Conservation (phyloP, 2,329 filamentous ascomycete genomes). For the Calonectria crousiana region DNA sequence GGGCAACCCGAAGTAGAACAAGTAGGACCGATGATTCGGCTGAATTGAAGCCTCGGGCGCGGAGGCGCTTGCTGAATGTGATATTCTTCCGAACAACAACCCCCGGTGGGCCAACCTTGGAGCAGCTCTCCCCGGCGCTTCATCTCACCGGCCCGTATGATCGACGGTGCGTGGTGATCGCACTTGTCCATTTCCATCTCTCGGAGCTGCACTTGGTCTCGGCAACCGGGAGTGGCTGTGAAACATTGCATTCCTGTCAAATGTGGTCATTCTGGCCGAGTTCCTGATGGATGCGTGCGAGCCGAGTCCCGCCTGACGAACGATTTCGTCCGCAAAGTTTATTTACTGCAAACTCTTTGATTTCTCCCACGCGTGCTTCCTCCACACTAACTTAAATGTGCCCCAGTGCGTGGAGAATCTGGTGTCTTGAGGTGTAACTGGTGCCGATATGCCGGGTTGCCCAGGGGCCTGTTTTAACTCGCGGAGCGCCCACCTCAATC, state of each 20-base stretch:
- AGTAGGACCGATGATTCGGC: neutral
- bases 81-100: neutral
- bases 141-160: neutral
- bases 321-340: neutral
- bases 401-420: neutral
- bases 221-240: neutral
- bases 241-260: neutral
- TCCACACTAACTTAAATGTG: neutral
- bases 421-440: neutral
- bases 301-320: neutral
- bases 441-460: neutral
- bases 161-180: neutral
- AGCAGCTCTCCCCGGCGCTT: neutral
- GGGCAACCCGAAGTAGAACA: neutral
- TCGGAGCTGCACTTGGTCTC: neutral
- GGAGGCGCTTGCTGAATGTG: neutral
- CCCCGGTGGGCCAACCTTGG: neutral
- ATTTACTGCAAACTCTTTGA: slow-evolving; percentile 1
- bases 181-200: neutral
- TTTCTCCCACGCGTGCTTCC: neutral
- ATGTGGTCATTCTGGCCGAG: neutral
- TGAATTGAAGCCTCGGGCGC: neutral
- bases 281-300: neutral
- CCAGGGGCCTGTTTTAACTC: slow-evolving; percentile 4
- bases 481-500: slow-evolving; percentile 2